phyloP scores from a whole-genome alignment of 441 rosid genomes.

The Melastoma candidum region DNA sequence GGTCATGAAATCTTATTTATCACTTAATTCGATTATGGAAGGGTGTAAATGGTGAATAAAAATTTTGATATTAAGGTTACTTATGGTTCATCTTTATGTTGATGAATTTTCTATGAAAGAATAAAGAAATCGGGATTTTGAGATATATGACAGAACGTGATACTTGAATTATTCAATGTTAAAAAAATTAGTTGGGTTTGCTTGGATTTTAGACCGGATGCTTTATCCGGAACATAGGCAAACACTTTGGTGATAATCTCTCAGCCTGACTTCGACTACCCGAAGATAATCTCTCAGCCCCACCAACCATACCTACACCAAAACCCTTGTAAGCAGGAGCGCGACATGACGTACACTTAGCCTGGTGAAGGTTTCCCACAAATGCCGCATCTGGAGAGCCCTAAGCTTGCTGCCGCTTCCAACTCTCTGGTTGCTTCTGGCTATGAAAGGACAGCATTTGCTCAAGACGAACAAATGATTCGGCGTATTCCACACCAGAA shows the following conservation, averaged over 20 bases:
- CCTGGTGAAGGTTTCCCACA: constrained; percentile 9
- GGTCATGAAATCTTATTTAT: too few species aligned
- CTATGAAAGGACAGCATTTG: neutral
- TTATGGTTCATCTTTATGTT: too few species aligned
- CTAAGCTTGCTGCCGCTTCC: constrained; percentile 1
- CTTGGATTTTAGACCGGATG: too few species aligned
- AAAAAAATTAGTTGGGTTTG: too few species aligned
- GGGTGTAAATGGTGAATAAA: too few species aligned
- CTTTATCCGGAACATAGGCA: constrained; percentile 8
- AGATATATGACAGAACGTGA: too few species aligned
- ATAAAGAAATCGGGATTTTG: too few species aligned
- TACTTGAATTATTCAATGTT: too few species aligned
- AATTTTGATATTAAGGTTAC: too few species aligned
- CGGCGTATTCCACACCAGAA: neutral
- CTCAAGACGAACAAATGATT: constrained; percentile 1
- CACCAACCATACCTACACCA: constrained; percentile 4
- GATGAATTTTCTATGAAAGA: too few species aligned
- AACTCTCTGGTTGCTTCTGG: too few species aligned
- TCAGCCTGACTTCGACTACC: constrained; percentile 13
- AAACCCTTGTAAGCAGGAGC: constrained; percentile 6
- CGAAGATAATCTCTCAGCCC: constrained; percentile 11
- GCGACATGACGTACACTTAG: neutral
- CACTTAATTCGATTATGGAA: too few species aligned
- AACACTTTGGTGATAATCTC: constrained; percentile 2
- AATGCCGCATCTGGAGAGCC: constrained; percentile 20